Base-by-base conservation (phyloP, 2,329 filamentous ascomycete species). In the Ascochyta viciae-villosae region DNA sequence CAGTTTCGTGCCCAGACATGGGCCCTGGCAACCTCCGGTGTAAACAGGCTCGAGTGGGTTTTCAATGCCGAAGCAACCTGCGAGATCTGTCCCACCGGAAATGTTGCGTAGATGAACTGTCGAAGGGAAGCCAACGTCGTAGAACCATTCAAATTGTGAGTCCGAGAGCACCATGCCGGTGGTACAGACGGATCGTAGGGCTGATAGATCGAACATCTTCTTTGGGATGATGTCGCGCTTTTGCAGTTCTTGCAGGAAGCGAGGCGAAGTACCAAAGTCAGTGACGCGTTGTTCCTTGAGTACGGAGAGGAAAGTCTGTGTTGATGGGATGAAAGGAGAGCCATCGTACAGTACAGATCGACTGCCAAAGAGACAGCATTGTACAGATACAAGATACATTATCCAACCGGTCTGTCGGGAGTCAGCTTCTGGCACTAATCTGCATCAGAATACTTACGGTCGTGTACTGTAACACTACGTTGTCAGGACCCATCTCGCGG, bases 81-180 rank as follows among this genome's bases (percentile, higher is more conserved):
- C 88, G 45, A 93, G 83, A 70, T 94, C 90, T 3, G 90, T 94
- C 1, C 90, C 90, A 4, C 90, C 90, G 0, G 87, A 88, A 34
- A 93, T 88, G 70, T 93, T 94, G 26, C 78, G 82, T 2, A 96
- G 79, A 23, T 92, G 90, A 0, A 87, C 83, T 41, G 81, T 77
- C 0, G 79, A 58, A 0, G 90, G 89, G 71, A 96, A 96, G 0
- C 82, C 90, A 7, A 80, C 77, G 62, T 91, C 88, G 70, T 93
- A 88, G 74, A 88, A 87, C 91, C 91, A 96, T 69, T 92, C 87
- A 68, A 92, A 94, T 31, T 91, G 79, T 35, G 88, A 84, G 44
- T 92, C 86, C 0, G 89, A 86, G 3, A 95, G 81, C 0, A 95
- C 90, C 90, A 94, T 94, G 3, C 91, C 91, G 0, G 91, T 96